Percentiles rank a stretch among this genome's conserved stretches.
Evolutionary conservation across 2,329 filamentous ascomycete genomes (phyloP).

Genomic region (Pseudogymnoascus sp.): DNA sequence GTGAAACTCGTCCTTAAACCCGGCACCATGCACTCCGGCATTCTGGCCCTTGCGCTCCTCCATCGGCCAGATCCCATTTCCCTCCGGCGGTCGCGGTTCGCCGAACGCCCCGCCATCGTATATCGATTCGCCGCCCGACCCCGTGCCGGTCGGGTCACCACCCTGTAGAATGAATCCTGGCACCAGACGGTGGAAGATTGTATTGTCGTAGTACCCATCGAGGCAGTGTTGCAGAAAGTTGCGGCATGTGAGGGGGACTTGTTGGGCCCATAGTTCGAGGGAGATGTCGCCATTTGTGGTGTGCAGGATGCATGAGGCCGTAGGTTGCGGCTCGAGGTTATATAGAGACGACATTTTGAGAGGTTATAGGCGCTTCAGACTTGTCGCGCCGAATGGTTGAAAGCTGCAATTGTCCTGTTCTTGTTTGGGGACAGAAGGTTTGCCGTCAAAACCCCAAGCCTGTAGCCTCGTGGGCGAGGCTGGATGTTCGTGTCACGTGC

Average conservation of each 20-base stretch:
- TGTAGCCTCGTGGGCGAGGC: slow-evolving; percentile 6
- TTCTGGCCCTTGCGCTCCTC: slow-evolving; percentile 56
- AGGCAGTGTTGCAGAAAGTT: slow-evolving; percentile 95
- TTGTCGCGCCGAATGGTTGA: neutral
- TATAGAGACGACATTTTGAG: slow-evolving; percentile 75
- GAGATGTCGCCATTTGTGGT: slow-evolving; percentile 85
- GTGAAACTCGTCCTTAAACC: slow-evolving; percentile 81
- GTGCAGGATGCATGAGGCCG: slow-evolving; percentile 82
- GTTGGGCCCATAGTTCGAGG: slow-evolving; percentile 90
- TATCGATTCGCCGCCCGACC: slow-evolving; percentile 84
- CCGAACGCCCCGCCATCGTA: slow-evolving; percentile 73
- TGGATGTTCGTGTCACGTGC: neutral
- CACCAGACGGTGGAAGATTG: slow-evolving; percentile 87
- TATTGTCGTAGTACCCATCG: slow-evolving; percentile 91
- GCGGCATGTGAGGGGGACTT: slow-evolving; percentile 81
- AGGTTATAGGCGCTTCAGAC: neutral
- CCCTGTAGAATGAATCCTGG: slow-evolving; percentile 91
- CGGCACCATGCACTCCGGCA: slow-evolving; percentile 50
- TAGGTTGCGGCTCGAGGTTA: slow-evolving; percentile 90
- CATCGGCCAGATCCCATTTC: slow-evolving; percentile 42
- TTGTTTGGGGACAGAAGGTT: neutral
- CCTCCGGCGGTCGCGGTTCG: slow-evolving; percentile 29
- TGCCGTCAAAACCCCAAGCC: neutral
- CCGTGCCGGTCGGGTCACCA: slow-evolving; percentile 88
- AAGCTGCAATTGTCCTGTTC: neutral